phyloP scores from a whole-genome alignment of 768 basidiomycete genomes.

The Suillus discolor region DNA sequence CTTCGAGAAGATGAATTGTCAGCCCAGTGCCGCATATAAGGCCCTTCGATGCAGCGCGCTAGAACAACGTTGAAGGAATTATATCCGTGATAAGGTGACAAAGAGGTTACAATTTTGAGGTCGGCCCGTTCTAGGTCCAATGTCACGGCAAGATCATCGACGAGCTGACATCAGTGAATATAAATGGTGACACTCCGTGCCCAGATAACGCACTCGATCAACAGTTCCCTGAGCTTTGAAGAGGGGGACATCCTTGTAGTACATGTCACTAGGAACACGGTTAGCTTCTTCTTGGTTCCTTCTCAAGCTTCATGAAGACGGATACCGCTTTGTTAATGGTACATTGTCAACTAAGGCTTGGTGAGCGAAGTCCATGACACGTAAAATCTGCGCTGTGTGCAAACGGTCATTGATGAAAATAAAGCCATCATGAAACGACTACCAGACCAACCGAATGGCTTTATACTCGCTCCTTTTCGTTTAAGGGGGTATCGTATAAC shows the following conservation, averaged over 20 bases:
- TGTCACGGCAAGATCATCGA: slow-evolving; percentile 90
- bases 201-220: slow-evolving; percentile 56
- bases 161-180: slow-evolving; percentile 52
- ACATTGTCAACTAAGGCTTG: slow-evolving; percentile 58
- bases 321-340: slow-evolving; percentile 66
- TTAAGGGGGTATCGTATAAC: slow-evolving; percentile 41
- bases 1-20: slow-evolving; percentile 55
- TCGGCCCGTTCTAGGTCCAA: slow-evolving; percentile 72
- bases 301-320: not conserved
- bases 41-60: slow-evolving; percentile 92
- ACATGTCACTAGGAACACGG: slow-evolving; percentile 68
- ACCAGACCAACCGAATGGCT: slow-evolving; percentile 41
- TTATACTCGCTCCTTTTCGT: slow-evolving; percentile 37
- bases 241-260: slow-evolving; percentile 79
- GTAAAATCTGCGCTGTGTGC: slow-evolving; percentile 64
- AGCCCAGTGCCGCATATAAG: slow-evolving; percentile 75
- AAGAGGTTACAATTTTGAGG: slow-evolving; percentile 66
- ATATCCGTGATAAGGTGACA: not conserved
- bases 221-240: slow-evolving; percentile 81
- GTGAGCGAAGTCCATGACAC: slow-evolving; percentile 68
- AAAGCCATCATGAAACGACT: not conserved
- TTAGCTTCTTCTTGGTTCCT: slow-evolving; percentile 10
- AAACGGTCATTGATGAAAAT: slow-evolving; percentile 1
- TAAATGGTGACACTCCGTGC: slow-evolving; percentile 1
- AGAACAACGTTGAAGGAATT: slow-evolving; percentile 14